Conservation (phyloP, 1,284 basidiomycete genomes). For the Trichosporon ovoides region DNA sequence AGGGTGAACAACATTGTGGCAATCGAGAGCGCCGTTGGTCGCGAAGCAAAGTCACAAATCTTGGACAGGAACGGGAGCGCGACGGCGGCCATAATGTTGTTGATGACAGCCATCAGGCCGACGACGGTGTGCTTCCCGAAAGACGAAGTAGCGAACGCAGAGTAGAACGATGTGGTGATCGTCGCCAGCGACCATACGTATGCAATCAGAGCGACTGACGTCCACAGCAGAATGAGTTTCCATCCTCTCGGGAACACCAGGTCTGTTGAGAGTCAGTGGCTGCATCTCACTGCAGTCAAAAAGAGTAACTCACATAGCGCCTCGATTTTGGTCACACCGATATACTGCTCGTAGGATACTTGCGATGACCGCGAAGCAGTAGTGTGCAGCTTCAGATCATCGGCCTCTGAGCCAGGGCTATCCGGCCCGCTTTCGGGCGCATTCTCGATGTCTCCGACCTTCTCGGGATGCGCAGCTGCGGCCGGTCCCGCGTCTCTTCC, state of each 20-base stretch:
- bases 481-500: neutral
- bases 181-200: slow-evolving; percentile 30
- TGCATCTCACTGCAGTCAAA: slow-evolving; percentile 23
- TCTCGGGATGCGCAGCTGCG: neutral
- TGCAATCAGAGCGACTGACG: slow-evolving; percentile 31
- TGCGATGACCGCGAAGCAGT: neutral
- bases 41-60: slow-evolving; percentile 33
- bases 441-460: neutral
- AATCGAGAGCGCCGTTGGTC: slow-evolving; percentile 27
- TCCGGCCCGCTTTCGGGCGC: neutral
- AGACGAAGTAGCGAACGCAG: slow-evolving; percentile 40
- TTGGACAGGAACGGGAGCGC: slow-evolving; percentile 45
- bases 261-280: slow-evolving; percentile 17
- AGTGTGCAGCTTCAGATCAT: neutral
- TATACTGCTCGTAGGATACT: slow-evolving; percentile 22
- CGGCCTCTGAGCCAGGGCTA: neutral
- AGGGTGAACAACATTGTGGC: slow-evolving; percentile 35
- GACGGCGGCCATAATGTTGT: slow-evolving; percentile 39
- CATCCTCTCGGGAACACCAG: slow-evolving; percentile 30
- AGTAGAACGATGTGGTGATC: slow-evolving; percentile 26
- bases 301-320: slow-evolving; percentile 24
- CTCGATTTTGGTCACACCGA: slow-evolving; percentile 43
- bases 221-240: slow-evolving; percentile 30
- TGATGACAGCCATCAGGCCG: slow-evolving; percentile 40
- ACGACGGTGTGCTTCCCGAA: slow-evolving; percentile 42